Base-by-base conservation (phyloP, 345 rosid genomes). In the Brassica nigra region DNA sequence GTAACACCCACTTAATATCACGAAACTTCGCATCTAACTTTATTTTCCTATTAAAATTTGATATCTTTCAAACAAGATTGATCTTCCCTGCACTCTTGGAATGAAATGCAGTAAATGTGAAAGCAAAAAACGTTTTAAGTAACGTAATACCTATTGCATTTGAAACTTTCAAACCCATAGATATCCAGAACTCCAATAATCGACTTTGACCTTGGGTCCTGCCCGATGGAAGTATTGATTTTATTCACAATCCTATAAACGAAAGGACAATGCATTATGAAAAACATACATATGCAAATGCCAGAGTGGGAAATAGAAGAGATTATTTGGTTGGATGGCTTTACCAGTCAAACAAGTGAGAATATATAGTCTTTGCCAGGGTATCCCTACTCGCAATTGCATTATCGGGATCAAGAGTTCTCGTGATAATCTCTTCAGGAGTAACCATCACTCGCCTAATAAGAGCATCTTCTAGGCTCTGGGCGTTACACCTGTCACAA, bases 121-220 rank as follows among this genome's bases (percentile, higher is more conserved):
- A 37, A 62, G 62, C 61, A 79, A 74, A 36, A 62, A n/a, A 47
- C 11, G 23, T 47, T 67, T 42, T 42, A 72, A n/a, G 23, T 58
- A 68, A 30, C 73, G 23, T 20, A 11, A 68, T 85, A 90, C 98
- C 98, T 93, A 74, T 93, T 93, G 85, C 86, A 81, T 83, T 90
- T 87, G 74, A 93, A 93, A 83, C 98, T 93, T 86, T 93, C 98
- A 81, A 93, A 93, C 70, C 98, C 97, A 85, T 93, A 93, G 65
- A 93, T 91, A 86, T 93, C 97, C 81, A 93, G 94, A 74, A 93
- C 98, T 82, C 98, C 98, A 71, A 93, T 93, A 39, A 84, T 77
- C 4, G 88, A 83, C 85, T 85, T 89, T 15, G 98, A 91, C 84
- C 78, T 87, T 64, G 97, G 95, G 87, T 93, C 98, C 80, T 93